Conservation (phyloP, 495 filamentous ascomycete species). For the Tuber aestivum region DNA sequence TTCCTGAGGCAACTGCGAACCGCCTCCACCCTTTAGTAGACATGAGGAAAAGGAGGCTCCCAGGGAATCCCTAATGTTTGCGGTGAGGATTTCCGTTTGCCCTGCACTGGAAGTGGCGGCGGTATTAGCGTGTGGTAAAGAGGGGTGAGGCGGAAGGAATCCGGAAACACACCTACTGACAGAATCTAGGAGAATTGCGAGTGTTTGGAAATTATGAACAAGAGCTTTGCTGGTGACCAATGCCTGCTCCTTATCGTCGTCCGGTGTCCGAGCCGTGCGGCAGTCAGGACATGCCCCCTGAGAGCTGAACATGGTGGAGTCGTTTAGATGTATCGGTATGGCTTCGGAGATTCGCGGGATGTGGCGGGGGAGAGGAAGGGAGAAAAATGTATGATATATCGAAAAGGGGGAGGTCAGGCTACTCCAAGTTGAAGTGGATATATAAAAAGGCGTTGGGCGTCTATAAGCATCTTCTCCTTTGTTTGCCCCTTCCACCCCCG, state of each 20-base stretch:
- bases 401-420: background rate
- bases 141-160: background rate
- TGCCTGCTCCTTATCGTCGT: background rate
- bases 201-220: background rate
- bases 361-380: background rate
- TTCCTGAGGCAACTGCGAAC: background rate
- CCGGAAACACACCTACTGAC: background rate
- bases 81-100: background rate
- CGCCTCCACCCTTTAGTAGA: background rate
- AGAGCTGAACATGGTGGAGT: background rate
- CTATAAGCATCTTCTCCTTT: background rate
- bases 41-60: background rate
- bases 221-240: background rate
- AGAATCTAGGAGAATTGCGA: background rate
- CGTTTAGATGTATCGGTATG: background rate
- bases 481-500: background rate
- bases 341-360: background rate
- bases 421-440: background rate
- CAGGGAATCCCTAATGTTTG: background rate
- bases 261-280: background rate
- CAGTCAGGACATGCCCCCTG: background rate
- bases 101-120: background rate
- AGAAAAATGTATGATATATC: background rate
- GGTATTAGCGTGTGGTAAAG: background rate
- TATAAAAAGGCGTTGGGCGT: background rate